phyloP scores from a whole-genome alignment of 192 early-diverging fungal species.

The Entomortierella chlamydospora region DNA sequence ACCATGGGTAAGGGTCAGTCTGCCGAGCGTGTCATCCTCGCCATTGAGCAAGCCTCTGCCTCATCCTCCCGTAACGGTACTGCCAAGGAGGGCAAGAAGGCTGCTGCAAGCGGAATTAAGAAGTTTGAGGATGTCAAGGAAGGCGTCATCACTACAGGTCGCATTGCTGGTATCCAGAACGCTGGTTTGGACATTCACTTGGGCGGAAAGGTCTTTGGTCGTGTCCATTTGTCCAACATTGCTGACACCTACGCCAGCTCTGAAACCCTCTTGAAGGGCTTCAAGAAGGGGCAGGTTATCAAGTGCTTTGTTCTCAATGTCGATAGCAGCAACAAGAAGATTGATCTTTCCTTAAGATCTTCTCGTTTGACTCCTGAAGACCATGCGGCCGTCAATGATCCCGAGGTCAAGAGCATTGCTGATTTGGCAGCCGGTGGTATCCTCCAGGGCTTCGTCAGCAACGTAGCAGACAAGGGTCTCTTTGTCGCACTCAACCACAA shows the following conservation, averaged over 20 bases:
- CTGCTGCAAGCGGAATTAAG: slow-evolving; percentile 14
- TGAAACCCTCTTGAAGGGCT: slow-evolving; percentile 50
- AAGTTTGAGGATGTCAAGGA: slow-evolving; percentile 61
- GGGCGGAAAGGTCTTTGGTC: slow-evolving; percentile 66
- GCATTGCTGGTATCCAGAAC: slow-evolving; percentile 62
- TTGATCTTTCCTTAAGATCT: slow-evolving; percentile 73
- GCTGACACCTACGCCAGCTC: slow-evolving; percentile 36
- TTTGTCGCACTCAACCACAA: slow-evolving; percentile 78
- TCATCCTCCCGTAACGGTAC: not conserved
- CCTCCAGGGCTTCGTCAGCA: slow-evolving; percentile 79
- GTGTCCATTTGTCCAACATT: slow-evolving; percentile 71
- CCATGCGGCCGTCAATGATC: slow-evolving; percentile 53
- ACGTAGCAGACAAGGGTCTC: slow-evolving; percentile 74
- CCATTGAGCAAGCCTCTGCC: slow-evolving; percentile 16
- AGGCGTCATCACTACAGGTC: slow-evolving; percentile 68
- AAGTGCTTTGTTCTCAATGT: slow-evolving; percentile 78
- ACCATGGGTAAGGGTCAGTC: slow-evolving; percentile 34
- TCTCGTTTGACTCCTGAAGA: slow-evolving; percentile 62
- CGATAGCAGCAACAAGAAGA: slow-evolving; percentile 62
- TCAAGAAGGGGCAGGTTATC: slow-evolving; percentile 74
- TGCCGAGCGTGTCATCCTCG: slow-evolving; percentile 40
- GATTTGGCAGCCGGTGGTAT: slow-evolving; percentile 74
- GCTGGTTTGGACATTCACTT: slow-evolving; percentile 69
- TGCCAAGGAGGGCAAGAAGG: slow-evolving; percentile 25
- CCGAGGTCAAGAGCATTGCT: slow-evolving; percentile 60